Percentiles rank a stretch among this genome's conserved stretches.
phyloP scores from a whole-genome alignment of 257 asterid species.

The Craterostigma plantagineum region DNA sequence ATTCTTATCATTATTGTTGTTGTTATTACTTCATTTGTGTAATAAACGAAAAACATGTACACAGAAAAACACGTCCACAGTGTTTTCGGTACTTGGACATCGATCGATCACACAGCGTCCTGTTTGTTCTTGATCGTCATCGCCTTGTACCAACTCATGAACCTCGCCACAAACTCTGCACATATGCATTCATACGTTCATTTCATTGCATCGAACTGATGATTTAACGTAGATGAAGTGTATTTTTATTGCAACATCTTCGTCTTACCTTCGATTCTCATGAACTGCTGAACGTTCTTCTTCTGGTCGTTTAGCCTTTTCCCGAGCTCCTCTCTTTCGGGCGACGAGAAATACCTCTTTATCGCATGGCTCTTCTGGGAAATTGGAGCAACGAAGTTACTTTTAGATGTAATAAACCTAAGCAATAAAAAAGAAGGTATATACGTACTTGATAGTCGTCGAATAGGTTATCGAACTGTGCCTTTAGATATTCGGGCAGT shows the following conservation, averaged over 20 bases:
- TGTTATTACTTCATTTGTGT: no score
- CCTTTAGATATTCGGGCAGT: constrained; percentile 32
- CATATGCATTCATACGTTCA: no score
- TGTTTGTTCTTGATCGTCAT: constrained; percentile 15
- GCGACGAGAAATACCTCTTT: constrained; percentile 13
- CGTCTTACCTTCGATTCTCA: constrained; percentile 76
- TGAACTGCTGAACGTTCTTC: constrained; percentile 52
- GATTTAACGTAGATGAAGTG: no score
- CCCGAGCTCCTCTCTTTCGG: constrained; percentile 17
- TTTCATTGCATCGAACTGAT: no score
- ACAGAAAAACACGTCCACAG: no score
- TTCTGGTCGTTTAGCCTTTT: constrained; percentile 31
- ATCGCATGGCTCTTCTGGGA: constrained; percentile 24
- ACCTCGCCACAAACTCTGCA: constrained; percentile 51
- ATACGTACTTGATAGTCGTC: constrained; percentile 45
- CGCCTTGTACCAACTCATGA: constrained; percentile 48
- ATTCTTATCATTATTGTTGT: no score
- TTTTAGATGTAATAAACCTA: not conserved
- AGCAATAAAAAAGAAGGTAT: constrained; percentile 1
- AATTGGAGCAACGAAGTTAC: constrained; percentile 4
- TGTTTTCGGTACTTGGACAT: no score
- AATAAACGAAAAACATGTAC: no score
- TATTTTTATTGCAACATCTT: no score
- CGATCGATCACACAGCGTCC: constrained; percentile 9
- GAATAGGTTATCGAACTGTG: constrained; percentile 28